Base-by-base conservation (phyloP, 306 rosid genomes). In the Castanopsis chinensis region DNA sequence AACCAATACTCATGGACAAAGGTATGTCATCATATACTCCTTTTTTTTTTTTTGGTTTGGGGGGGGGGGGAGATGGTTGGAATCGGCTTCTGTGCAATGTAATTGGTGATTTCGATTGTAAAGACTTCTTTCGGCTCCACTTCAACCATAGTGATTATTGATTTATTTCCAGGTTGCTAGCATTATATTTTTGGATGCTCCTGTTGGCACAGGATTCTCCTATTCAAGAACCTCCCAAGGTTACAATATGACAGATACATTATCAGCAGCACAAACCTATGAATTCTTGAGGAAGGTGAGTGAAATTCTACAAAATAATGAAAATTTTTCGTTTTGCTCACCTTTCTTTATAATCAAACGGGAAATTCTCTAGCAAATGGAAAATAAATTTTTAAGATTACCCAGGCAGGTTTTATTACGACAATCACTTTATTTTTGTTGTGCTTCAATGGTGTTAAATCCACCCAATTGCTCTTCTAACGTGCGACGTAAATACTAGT, bases 201-300 rank as follows among this genome's bases (percentile, higher is more conserved):
- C 85, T 0, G 85, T 30, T 55, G 85, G 85, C 11, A 55, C 85
- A 23, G 85, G 85, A 32, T 82, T 82, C 69, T 82, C 85, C 28
- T 82, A 82, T 73, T 58, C 85, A 28, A 65, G 33, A 77, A 58
- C 69, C 41, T 55, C 79, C 21, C 35, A 37, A 58, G 86, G 69
- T 73, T 83, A 83, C 76, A 73, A 68, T 56, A 73, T 65, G n/a
- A 58, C 76, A 43, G 86, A 73, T 64, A 32, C 64, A 45, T 43
- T 68, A 56, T 56, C 79, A 11, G 41, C 72, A 23, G 19, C 79
- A 67, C 37, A 83, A 17, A 67, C 9, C 25, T 49, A 78, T 74
- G 43, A 78, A 71, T 83, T 83, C 55, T 15, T 74, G 51, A 78
- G 69, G 71, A 83, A 83, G 86, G 86, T 73, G 64, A 67, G 54